Evolutionary conservation across 495 filamentous ascomycete genomes (phyloP).

Genomic region (Trichoderma reesei): DNA sequence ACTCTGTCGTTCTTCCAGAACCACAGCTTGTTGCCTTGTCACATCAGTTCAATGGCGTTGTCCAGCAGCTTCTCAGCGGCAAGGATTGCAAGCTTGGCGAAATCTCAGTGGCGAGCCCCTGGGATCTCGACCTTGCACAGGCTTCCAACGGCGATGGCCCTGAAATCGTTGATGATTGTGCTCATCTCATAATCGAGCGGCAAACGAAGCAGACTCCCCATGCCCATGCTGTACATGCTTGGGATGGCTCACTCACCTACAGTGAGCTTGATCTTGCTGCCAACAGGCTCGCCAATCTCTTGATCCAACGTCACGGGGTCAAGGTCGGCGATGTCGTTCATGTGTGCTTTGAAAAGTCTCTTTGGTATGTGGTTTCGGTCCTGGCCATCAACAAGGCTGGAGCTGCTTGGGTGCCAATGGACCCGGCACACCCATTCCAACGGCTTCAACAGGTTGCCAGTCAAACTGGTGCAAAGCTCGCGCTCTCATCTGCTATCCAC

Average conservation of each 20-base stretch:
- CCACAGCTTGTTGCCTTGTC: constrained; percentile 16
- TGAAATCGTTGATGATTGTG: neutral
- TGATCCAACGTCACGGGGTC: constrained; percentile 51
- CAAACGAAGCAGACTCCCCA: neutral
- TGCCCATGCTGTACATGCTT: neutral
- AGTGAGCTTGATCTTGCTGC: neutral
- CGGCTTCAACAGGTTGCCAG: constrained; percentile 25
- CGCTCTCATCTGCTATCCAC: neutral
- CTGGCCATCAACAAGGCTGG: constrained; percentile 1
- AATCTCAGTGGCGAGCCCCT: neutral
- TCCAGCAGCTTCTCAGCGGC: constrained; percentile 5
- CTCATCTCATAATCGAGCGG: neutral
- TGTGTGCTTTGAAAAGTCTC: constrained; percentile 48
- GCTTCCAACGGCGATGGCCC: neutral
- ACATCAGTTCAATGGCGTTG: constrained; percentile 14
- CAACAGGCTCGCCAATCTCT: neutral
- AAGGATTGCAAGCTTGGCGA: neutral
- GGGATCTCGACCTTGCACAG: neutral
- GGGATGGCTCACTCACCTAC: constrained; percentile 6
- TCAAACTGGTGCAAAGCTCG: constrained; percentile 3
- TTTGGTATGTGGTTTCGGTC: constrained; percentile 12
- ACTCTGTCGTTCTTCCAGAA: constrained; percentile 12
- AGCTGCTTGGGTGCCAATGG: neutral
- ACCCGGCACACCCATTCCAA: constrained; percentile 34
- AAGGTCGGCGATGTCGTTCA: constrained; percentile 43